Evolutionary conservation across 371 early-diverging fungal genomes (phyloP), one percentile per base, ranked within the genome.

Genomic region (Umbelopsis sp.): DNA sequence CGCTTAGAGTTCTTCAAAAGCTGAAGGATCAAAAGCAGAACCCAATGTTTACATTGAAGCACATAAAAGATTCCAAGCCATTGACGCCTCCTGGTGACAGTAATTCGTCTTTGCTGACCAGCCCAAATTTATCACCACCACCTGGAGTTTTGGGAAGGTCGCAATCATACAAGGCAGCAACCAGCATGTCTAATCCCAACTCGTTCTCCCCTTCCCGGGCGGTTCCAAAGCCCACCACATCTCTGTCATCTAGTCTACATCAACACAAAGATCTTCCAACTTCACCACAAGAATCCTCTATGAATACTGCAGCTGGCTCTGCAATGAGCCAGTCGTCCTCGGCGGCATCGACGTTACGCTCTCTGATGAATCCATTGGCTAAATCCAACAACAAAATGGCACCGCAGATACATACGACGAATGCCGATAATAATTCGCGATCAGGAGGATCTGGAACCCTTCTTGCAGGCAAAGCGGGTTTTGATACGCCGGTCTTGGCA

Each of bases 31-130:
- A 85, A 12, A 91, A 90, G 51, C 88, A 89, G 63, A 86, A 85
- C 18, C 93, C 94, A 11, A 88, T 91, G 22, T 95, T 93, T 76
- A 88, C 91, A 63, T 76, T 94, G 48, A 92, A 94, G 68, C 89
- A 89, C 52, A 86, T 92, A 63, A 88, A 88, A 66, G 88, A 91
- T 66, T 85, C 86, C 69, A 88, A 88, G 51, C 73, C 76, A 16
- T 77, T 79, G 46, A 76, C 70, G 35, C 83, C 80, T 41, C 69
- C 44, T 52, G 64, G 25, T 25, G 45, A 29, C 5, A 35, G 9
- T 35, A 57, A 57, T 35, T 25, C 29, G 11, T 16, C 57, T 35
- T 6, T 35, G 8, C 57, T 57, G 10, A 35, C 57, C 5, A 57
- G 57, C 18, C 57, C 57, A 1, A 57, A 35, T 57, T 4, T 57